phyloP scores from a whole-genome alignment of 495 filamentous ascomycete genomes.

The Penicillium pancosmium region DNA sequence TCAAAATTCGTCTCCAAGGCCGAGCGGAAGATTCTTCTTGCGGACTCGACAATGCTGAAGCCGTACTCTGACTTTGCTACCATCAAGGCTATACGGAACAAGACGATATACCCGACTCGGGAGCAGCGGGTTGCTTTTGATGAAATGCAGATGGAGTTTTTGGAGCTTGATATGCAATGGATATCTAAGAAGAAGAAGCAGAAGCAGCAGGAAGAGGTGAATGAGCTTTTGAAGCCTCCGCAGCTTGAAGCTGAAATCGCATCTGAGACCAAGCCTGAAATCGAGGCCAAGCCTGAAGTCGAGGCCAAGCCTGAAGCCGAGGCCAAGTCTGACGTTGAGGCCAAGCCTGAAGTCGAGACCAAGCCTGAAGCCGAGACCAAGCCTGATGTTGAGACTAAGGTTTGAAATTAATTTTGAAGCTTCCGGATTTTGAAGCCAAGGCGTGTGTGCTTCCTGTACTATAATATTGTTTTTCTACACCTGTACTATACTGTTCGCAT shows the following conservation, averaged over 20 bases:
- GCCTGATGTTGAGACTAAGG: neutral
- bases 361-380: neutral
- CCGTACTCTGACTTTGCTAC: slow-evolving; percentile 35
- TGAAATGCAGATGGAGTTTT: slow-evolving; percentile 11
- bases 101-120: slow-evolving; percentile 25
- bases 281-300: neutral
- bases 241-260: neutral
- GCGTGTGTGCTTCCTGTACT: neutral
- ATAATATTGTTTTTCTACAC: neutral
- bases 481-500: slow-evolving; percentile 25
- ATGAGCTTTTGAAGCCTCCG: neutral
- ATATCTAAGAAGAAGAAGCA: neutral
- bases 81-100: slow-evolving; percentile 14
- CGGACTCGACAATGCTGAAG: slow-evolving; percentile 31
- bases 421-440: neutral
- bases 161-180: neutral
- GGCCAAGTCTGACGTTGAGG: neutral
- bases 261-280: neutral
- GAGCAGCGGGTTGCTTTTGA: slow-evolving; percentile 26
- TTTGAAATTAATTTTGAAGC: neutral
- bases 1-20: slow-evolving; percentile 29
- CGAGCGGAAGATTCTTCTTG: slow-evolving; percentile 24
- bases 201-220: neutral
- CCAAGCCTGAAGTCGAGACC: slow-evolving; percentile 1
- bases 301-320: neutral